phyloP scores from a whole-genome alignment of 768 basidiomycete genomes.

The Termitomyces sp. region DNA sequence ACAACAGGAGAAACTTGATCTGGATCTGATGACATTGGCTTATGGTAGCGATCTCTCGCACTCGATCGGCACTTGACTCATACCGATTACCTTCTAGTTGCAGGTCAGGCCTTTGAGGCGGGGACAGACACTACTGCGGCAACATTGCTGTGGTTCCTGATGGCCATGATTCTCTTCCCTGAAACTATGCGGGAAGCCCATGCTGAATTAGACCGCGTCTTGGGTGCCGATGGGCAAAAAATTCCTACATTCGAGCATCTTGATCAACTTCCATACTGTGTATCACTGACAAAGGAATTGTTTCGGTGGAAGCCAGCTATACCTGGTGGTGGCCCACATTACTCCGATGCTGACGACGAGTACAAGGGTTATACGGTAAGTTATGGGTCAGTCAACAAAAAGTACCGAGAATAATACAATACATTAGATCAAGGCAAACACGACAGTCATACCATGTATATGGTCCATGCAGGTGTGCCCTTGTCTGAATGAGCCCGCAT shows the following conservation, averaged over 20 bases:
- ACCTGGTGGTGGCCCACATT: constrained; percentile 9
- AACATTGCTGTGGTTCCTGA: constrained; percentile 7
- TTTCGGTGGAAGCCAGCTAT: constrained; percentile 13
- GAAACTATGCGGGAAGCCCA: constrained; percentile 8
- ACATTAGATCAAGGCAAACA: constrained; percentile 2
- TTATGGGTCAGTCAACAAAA: no score
- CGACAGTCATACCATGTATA: constrained; percentile 2
- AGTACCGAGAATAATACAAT: not conserved
- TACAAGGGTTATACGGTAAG: constrained; percentile 11
- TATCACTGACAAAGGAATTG: constrained; percentile 8
- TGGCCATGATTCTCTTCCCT: constrained; percentile 13
- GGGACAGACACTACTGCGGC: constrained; percentile 3
- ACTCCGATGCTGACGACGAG: constrained; percentile 13
- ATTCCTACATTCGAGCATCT: constrained; percentile 6
- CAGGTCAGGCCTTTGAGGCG: constrained; percentile 4
- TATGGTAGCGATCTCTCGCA: not conserved
- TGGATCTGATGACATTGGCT: constrained; percentile 2
- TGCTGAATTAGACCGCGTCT: constrained; percentile 4
- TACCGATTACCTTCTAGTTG: not conserved
- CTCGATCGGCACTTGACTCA: not conserved
- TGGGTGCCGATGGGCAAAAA: constrained; percentile 2
- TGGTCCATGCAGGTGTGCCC: constrained; percentile 2
- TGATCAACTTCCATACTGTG: constrained; percentile 7
- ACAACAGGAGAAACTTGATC: constrained; percentile 2
- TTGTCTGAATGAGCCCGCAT: not conserved